Conservation (phyloP, 2,329 filamentous ascomycete species). For the Rasamsonia emersonii region DNA sequence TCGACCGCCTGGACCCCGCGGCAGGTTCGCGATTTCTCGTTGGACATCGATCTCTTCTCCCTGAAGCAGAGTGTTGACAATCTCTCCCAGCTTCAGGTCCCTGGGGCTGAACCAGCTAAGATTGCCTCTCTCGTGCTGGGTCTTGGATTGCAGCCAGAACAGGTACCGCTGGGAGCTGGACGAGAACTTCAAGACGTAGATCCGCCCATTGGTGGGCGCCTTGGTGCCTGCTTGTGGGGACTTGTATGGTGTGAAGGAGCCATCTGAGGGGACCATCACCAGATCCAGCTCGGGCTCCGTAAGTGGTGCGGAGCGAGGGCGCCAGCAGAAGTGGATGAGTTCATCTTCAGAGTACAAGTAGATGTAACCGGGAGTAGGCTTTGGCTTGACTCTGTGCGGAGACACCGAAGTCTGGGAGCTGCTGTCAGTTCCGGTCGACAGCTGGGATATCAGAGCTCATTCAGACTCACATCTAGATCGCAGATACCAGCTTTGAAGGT, state of each 20-base stretch:
- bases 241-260: slow-evolving; percentile 76
- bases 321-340: slow-evolving; percentile 95
- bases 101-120: slow-evolving; percentile 73
- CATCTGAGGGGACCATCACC: slow-evolving; percentile 86
- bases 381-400: slow-evolving; percentile 64
- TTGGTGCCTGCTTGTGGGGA: slow-evolving; percentile 54
- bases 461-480: slow-evolving; percentile 64
- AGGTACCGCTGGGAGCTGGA: slow-evolving; percentile 86
- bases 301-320: slow-evolving; percentile 62
- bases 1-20: slow-evolving; percentile 39
- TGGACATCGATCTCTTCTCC: slow-evolving; percentile 80
- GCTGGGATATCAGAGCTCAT: neutral
- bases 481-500: slow-evolving; percentile 95
- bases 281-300: slow-evolving; percentile 76
- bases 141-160: slow-evolving; percentile 94
- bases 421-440: slow-evolving; percentile 8
- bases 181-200: slow-evolving; percentile 87
- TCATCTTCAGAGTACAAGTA: slow-evolving; percentile 94
- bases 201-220: slow-evolving; percentile 66
- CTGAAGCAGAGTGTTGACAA: slow-evolving; percentile 76
- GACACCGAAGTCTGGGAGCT: slow-evolving; percentile 41
- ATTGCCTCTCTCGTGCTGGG: slow-evolving; percentile 63
- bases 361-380: slow-evolving; percentile 70
- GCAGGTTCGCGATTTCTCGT: slow-evolving; percentile 59
- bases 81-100: slow-evolving; percentile 77